These are phyloP conservation scores for Pseudovirgaria hyperparasitica DNA, from an alignment of 2,329 filamentous ascomycete species.

Conservation along the genomic window DNA sequence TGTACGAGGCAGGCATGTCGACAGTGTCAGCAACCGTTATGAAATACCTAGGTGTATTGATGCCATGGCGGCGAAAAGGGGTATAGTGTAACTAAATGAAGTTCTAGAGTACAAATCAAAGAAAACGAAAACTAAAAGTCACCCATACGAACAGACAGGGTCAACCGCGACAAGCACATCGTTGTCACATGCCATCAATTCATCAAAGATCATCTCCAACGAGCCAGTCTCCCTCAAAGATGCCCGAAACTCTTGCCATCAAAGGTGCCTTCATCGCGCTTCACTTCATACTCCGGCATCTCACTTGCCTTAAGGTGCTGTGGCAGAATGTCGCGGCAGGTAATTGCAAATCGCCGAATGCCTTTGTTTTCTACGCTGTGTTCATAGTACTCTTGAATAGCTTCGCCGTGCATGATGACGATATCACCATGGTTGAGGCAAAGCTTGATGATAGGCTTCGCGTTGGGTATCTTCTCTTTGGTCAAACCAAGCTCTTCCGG, in stretches of 20 bases:
- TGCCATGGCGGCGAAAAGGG: too few species aligned
- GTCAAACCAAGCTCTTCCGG: slow-evolving; percentile 24
- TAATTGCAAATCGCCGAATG: slow-evolving; percentile 43
- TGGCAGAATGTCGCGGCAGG: slow-evolving; percentile 39
- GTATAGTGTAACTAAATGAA: too few species aligned
- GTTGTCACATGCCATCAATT: too few species aligned
- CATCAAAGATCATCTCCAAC: too few species aligned
- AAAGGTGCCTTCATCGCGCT: slow-evolving; percentile 21
- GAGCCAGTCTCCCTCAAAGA: too few species aligned
- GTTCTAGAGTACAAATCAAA: too few species aligned
- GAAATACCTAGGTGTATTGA: too few species aligned
- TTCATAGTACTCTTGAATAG: slow-evolving; percentile 49
- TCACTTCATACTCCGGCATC: slow-evolving; percentile 24
- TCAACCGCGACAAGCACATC: too few species aligned
- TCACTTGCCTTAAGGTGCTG: slow-evolving; percentile 28
- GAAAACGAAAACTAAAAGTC: too few species aligned
- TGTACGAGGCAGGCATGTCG: too few species aligned
- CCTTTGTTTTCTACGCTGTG: slow-evolving; percentile 41
- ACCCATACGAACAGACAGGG: too few species aligned
- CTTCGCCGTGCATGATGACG: slow-evolving; percentile 48
- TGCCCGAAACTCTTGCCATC: slow-evolving; percentile 15
- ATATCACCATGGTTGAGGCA: slow-evolving; percentile 50
- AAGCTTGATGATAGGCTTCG: slow-evolving; percentile 28
- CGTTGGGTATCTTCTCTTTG: slow-evolving; percentile 17
- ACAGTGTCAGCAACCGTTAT: too few species aligned